phyloP scores from a whole-genome alignment of 2,329 filamentous ascomycete species.

The Alternaria sp. region DNA sequence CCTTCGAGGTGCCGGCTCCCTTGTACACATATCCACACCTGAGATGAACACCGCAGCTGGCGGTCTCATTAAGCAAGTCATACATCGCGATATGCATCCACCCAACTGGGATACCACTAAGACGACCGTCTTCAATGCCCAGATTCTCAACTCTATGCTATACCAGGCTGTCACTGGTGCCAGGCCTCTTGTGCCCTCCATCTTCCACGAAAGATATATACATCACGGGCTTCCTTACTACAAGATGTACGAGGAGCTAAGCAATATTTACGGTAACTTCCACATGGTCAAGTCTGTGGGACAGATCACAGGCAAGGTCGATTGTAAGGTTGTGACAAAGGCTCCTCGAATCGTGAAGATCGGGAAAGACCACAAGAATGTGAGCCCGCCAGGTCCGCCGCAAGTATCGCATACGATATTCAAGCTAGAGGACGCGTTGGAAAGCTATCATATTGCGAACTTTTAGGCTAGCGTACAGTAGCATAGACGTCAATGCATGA shows the following conservation, averaged over 20 bases:
- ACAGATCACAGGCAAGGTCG: conserved; percentile 24
- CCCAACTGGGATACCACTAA: conserved; percentile 9
- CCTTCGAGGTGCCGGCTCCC: conserved; percentile 62
- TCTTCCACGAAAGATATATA: conserved; percentile 48
- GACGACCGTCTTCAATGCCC: conserved; percentile 50
- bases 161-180: conserved; percentile 52
- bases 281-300: conserved; percentile 36
- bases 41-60: conserved; percentile 52
- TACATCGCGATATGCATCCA: conserved; percentile 40
- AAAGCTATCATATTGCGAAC: neutral
- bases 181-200: conserved; percentile 44
- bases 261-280: conserved; percentile 39
- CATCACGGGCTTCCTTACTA: conserved; percentile 51
- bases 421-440: conserved; percentile 27
- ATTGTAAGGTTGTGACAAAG: no score
- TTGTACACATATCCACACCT: neutral
- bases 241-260: conserved; percentile 40
- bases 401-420: conserved; percentile 25
- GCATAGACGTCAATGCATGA: neutral
- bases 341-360: neutral
- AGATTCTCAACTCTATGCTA: conserved; percentile 50
- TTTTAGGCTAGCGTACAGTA: neutral
- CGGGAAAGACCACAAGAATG: neutral
- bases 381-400: conserved; percentile 27
- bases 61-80: conserved; percentile 54